Percentiles rank a stretch among this genome's conserved stretches.
Evolutionary conservation across 2,329 filamentous ascomycete species (phyloP).

Genomic region (Apiospora saccharicola): DNA sequence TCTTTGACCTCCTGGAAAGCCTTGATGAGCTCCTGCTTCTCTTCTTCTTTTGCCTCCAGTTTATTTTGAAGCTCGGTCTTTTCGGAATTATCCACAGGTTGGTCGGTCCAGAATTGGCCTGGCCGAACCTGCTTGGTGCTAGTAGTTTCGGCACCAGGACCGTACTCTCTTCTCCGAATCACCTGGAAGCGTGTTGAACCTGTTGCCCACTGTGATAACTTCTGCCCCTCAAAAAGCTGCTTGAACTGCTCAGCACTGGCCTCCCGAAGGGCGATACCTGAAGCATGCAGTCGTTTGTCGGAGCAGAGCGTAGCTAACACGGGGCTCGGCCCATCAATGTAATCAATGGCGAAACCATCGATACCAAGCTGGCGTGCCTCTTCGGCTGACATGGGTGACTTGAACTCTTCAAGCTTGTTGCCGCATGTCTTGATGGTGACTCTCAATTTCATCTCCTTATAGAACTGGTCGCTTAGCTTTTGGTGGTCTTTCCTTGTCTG

Average conservation of each 20-base stretch:
- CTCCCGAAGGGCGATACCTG: conserved; percentile 69
- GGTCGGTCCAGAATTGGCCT: conserved; percentile 78
- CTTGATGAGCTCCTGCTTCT: conserved; percentile 45
- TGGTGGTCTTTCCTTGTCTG: conserved; percentile 80
- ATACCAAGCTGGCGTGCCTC: conserved; percentile 70
- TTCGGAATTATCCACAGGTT: conserved; percentile 73
- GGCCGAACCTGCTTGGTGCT: conserved; percentile 65
- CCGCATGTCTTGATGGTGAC: conserved; percentile 75
- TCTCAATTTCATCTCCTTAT: conserved; percentile 68
- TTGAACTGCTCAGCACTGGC: conserved; percentile 73
- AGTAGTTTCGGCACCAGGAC: conserved; percentile 74
- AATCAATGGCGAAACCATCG: conserved; percentile 82
- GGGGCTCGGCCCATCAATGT: conserved; percentile 78
- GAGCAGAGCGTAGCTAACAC: conserved; percentile 90
- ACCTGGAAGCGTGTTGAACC: conserved; percentile 70
- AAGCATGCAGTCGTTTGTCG: conserved; percentile 71
- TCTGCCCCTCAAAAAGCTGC: conserved; percentile 63
- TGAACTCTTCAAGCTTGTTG: conserved; percentile 61
- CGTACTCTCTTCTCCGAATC: conserved; percentile 80
- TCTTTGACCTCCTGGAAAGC: conserved; percentile 45
- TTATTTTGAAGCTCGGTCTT: conserved; percentile 67
- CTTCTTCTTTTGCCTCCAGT: conserved; percentile 51
- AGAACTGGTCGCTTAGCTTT: conserved; percentile 72
- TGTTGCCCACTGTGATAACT: conserved; percentile 74
- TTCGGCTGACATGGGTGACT: conserved; percentile 59